Conservation (phyloP, 176 grass and related monocot species). For the Musa schizocarpa region DNA sequence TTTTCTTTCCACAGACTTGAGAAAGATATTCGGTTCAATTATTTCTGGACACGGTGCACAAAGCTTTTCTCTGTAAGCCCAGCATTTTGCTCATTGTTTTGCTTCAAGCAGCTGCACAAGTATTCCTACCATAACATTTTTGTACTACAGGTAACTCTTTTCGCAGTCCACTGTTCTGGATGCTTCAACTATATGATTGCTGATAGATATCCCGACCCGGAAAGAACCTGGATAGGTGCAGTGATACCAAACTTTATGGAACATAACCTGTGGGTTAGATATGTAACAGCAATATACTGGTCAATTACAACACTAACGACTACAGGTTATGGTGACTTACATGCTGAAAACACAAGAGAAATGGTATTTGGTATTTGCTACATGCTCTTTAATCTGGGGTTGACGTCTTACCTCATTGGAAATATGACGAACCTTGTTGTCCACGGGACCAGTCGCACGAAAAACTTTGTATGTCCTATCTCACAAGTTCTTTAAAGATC, state of each 20-base stretch:
- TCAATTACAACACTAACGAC: constrained; percentile 15
- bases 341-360: constrained; percentile 15
- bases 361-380: constrained; percentile 10
- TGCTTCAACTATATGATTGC: constrained; percentile 18
- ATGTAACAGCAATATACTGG: constrained; percentile 23
- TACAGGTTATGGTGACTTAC: constrained; percentile 17
- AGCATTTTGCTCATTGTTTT: neutral
- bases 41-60: constrained; percentile 9
- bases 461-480: constrained; percentile 13
- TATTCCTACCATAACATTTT: neutral
- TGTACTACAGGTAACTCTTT: constrained; percentile 8
- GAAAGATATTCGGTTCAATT: constrained; percentile 13
- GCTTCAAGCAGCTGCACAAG: neutral
- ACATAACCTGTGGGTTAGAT: constrained; percentile 3
- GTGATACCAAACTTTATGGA: constrained; percentile 14
- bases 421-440: constrained; percentile 18
- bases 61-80: constrained; percentile 9
- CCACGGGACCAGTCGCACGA: constrained; percentile 6
- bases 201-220: constrained; percentile 10
- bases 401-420: constrained; percentile 19
- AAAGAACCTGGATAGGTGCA: constrained; percentile 12
- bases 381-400: constrained; percentile 18
- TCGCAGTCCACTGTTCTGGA: constrained; percentile 15
- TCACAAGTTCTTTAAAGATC: neutral
- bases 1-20: constrained; percentile 11